Base-by-base conservation (phyloP, 805 yeast genomes). In the Starmerella cellae region DNA sequence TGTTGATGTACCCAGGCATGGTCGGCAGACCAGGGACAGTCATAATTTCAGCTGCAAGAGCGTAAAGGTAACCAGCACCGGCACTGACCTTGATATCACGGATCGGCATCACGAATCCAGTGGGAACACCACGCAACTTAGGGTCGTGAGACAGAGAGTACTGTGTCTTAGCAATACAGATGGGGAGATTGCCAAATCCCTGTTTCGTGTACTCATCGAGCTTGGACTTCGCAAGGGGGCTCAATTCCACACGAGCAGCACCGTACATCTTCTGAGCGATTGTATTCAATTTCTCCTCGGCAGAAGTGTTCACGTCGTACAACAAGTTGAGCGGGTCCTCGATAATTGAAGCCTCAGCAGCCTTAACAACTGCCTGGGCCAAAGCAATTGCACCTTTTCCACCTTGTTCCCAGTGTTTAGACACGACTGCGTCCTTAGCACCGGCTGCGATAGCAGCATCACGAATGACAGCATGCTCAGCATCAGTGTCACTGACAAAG, bases 1-100 rank as follows among this genome's bases (percentile, higher is more conserved):
- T 95, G 58, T 87, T 82, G 95, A 88, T 85, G 69, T 82, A 88
- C 19, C 96, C 97, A 53, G 91, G 81, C 62, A 82, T 85, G 11
- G 97, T 88, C 41, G 97, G 93, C 58, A 88, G 69, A 47, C 98
- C 98, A 21, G 98, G 98, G 54, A 88, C 87, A 23, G 97, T 88
- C 79, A 80, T 85, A 58, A 88, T 88, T 64, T 88, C 94, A 42
- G 94, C 96, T 17, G 96, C 96, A 53, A 88, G 71, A 1, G 97
- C 97, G 59, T 87, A 88, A 57, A 88, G 70, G 64, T 88, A 88
- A 9, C 97, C 96, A 40, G 96, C 97, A 63, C 98, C 98, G 46
- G 83, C 81, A 32, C 94, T 81, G 35, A 87, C 87, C 65, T 93
- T 79, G 51, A 88, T 82, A 55, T 88, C 98, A 59, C 94, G 77